Evolutionary conservation across 2,329 filamentous ascomycete species (phyloP).

Genomic region (Periconia sp.): DNA sequence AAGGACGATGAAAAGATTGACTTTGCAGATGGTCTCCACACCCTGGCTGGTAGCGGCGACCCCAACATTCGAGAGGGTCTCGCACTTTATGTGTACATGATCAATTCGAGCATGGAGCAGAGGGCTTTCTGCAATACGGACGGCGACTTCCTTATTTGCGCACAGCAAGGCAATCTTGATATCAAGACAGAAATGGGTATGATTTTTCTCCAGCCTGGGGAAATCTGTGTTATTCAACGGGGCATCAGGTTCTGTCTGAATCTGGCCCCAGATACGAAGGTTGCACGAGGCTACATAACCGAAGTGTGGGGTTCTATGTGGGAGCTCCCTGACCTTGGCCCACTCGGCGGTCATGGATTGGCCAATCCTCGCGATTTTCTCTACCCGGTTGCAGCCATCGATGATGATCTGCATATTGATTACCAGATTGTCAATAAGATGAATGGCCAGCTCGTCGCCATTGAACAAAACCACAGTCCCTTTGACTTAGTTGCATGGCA

Average conservation of each 20-base stretch:
- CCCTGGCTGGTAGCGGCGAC: constrained; percentile 58
- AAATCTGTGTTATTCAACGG: constrained; percentile 50
- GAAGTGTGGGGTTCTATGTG: constrained; percentile 50
- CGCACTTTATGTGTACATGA: constrained; percentile 57
- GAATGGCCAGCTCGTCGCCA: constrained; percentile 39
- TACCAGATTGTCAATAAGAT: constrained; percentile 46
- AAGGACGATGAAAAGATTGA: constrained; percentile 49
- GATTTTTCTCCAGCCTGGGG: constrained; percentile 46
- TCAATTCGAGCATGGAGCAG: constrained; percentile 54
- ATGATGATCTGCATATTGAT: constrained; percentile 42
- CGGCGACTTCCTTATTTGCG: constrained; percentile 46
- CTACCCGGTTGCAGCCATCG: constrained; percentile 46
- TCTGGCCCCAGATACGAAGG: constrained; percentile 38
- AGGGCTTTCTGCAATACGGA: constrained; percentile 55
- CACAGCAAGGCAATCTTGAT: constrained; percentile 44
- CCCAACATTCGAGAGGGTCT: constrained; percentile 58
- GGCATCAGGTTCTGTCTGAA: constrained; percentile 47
- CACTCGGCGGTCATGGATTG: constrained; percentile 48
- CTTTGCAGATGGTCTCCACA: constrained; percentile 57
- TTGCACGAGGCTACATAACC: constrained; percentile 47
- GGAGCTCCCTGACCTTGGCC: constrained; percentile 48
- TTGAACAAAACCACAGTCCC: constrained; percentile 47
- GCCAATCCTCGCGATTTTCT: constrained; percentile 49
- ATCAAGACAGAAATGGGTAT: constrained; percentile 49
- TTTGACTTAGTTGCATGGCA: constrained; percentile 54